phyloP scores from a whole-genome alignment of 495 filamentous ascomycete genomes.

The Podospora comata region DNA sequence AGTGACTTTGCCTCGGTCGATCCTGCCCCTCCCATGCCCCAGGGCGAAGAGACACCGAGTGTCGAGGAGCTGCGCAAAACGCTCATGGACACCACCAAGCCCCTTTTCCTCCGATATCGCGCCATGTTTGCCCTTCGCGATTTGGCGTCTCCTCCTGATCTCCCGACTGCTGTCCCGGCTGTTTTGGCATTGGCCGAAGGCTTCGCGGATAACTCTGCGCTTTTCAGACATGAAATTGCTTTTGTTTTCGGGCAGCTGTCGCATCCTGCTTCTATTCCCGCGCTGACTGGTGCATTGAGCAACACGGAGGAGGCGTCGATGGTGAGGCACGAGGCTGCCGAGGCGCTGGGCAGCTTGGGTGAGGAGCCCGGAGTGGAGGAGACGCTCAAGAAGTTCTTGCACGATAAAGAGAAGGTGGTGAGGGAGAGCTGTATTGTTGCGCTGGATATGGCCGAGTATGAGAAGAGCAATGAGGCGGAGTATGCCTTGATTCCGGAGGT shows the following conservation, averaged over 20 bases:
- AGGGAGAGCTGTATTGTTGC: conserved; percentile 93
- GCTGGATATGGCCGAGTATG: conserved; percentile 96
- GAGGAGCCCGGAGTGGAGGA: conserved; percentile 91
- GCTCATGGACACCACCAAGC: conserved; percentile 71
- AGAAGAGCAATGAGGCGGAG: conserved; percentile 82
- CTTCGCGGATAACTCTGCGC: conserved; percentile 77
- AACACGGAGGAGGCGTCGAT: conserved; percentile 81
- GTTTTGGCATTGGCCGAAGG: conserved; percentile 83
- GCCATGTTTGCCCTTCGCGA: conserved; percentile 97
- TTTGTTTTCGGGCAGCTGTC: conserved; percentile 97
- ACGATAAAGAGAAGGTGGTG: conserved; percentile 90
- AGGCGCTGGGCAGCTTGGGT: conserved; percentile 93
- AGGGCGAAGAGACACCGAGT: conserved; percentile 53
- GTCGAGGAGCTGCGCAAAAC: conserved; percentile 72
- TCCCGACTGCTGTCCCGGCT: conserved; percentile 80
- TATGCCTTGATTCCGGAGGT: conserved; percentile 82
- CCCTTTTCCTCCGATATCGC: conserved; percentile 89
- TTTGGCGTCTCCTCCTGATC: conserved; percentile 84
- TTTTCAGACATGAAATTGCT: conserved; percentile 98
- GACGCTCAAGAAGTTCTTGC: conserved; percentile 73
- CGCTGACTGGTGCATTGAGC: conserved; percentile 72
- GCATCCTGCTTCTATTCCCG: conserved; percentile 93
- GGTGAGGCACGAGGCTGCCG: conserved; percentile 96
- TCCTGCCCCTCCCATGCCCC: conserved; percentile 82
- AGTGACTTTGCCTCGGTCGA: conserved; percentile 96